A percentile compares a stretch with the other conserved stretches of the same genome.
phyloP scores from a whole-genome alignment of 2,329 filamentous ascomycete species.

The Cercospora zeae-maydis region DNA sequence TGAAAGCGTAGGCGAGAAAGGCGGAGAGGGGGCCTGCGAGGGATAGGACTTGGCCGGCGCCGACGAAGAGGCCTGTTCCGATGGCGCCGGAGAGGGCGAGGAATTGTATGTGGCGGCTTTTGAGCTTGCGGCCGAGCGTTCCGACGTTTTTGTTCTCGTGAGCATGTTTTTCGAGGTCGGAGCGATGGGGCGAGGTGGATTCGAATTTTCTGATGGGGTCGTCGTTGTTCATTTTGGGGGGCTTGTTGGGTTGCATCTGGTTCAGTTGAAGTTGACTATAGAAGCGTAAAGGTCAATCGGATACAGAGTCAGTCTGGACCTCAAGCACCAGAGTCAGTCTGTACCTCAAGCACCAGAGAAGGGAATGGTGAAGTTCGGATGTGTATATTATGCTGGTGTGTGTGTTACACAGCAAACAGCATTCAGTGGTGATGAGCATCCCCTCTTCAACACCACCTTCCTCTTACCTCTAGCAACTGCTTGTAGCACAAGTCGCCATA shows the following conservation, averaged over 20 bases:
- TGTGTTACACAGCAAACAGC: neutral
- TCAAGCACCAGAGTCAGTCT: too few species aligned
- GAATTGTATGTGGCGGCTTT: slow-evolving; percentile 60
- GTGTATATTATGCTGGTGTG: neutral
- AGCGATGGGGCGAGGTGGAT: neutral
- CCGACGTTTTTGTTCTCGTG: slow-evolving; percentile 13
- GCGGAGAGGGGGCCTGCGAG: slow-evolving; percentile 36
- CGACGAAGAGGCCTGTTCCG: slow-evolving; percentile 34
- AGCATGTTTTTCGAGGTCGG: neutral
- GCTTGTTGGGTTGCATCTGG: neutral
- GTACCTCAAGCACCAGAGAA: neutral
- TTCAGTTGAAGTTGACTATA: neutral
- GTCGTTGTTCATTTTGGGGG: neutral
- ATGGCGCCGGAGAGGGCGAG: slow-evolving; percentile 50
- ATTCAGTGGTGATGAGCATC: neutral
- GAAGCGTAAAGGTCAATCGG: neutral
- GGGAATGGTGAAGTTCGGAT: too few species aligned
- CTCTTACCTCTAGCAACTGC: neutral
- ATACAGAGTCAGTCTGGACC: too few species aligned
- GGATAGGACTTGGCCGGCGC: slow-evolving; percentile 27
- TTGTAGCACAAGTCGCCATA: neutral
- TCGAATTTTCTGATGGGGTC: neutral
- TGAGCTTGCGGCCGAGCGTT: slow-evolving; percentile 49
- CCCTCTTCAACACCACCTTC: neutral
- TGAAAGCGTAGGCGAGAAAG: slow-evolving; percentile 39